Conservation (phyloP, 352 stramenopile genomes). For the Saprolegnia diclina region DNA sequence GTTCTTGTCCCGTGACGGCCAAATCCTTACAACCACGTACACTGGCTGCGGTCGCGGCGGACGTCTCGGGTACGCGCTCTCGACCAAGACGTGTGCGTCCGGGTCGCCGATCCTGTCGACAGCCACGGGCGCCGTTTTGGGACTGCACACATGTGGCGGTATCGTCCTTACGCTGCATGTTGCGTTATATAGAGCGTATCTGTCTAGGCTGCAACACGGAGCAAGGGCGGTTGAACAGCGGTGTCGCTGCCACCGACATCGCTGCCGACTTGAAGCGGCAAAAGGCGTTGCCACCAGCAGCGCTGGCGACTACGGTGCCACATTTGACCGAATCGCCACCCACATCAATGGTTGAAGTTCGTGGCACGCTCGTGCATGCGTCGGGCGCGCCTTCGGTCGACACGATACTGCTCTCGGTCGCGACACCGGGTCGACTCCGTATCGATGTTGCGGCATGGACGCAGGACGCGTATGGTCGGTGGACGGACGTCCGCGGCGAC, state of each 20-base stretch:
- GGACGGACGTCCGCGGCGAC: neutral
- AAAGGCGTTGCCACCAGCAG: neutral
- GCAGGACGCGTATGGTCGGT: neutral
- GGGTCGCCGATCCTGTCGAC: conserved; percentile 8
- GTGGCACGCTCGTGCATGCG: neutral
- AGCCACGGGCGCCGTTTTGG: neutral
- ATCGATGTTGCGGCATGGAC: neutral
- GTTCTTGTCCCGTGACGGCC: neutral
- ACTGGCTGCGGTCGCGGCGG: conserved; percentile 6
- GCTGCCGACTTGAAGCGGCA: neutral
- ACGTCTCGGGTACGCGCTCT: conserved; percentile 2
- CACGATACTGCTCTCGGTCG: neutral
- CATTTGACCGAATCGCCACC: neutral
- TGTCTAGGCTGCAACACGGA: neutral
- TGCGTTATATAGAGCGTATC: neutral
- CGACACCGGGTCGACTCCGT: neutral
- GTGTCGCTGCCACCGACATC: neutral
- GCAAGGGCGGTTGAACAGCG: neutral
- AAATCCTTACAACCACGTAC: neutral
- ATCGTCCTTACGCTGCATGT: neutral
- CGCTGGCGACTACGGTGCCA: neutral
- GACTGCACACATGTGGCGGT: conserved; percentile 20
- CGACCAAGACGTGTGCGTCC: neutral
- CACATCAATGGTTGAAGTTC: neutral
- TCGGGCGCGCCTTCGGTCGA: neutral